phyloP scores from a whole-genome alignment of 352 stramenopile genomes.

The Phytophthora sp. region DNA sequence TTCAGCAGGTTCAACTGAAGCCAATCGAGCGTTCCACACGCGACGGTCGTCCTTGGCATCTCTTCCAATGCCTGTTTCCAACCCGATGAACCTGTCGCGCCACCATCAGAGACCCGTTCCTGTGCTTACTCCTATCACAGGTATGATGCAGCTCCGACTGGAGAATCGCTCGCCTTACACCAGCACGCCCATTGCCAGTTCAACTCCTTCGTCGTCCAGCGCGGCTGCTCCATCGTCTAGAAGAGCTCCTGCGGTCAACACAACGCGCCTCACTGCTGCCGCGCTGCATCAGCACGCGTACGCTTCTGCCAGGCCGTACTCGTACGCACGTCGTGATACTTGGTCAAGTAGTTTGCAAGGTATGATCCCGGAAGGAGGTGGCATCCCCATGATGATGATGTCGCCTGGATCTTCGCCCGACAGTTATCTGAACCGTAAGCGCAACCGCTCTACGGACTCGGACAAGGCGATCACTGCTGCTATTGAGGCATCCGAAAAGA shows the following conservation, averaged over 20 bases:
- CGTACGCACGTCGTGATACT: conserved; percentile 44
- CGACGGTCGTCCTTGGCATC: conserved; percentile 58
- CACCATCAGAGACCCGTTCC: conserved; percentile 33
- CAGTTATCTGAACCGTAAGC: conserved; percentile 68
- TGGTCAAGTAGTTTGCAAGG: conserved; percentile 41
- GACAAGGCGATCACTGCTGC: conserved; percentile 60
- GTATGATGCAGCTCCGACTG: conserved; percentile 78
- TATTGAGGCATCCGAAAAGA: conserved; percentile 63
- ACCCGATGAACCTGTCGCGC: conserved; percentile 25
- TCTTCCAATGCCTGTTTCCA: conserved; percentile 53
- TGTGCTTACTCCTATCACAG: conserved; percentile 68
- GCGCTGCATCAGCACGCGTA: conserved; percentile 61
- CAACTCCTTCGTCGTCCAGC: conserved; percentile 35
- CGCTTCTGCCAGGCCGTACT: conserved; percentile 47
- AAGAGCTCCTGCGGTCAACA: conserved; percentile 16
- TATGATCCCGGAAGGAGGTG: conserved; percentile 45
- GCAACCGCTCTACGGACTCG: conserved; percentile 73
- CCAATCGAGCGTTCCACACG: conserved; percentile 39
- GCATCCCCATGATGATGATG: conserved; percentile 47
- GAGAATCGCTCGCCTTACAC: conserved; percentile 47
- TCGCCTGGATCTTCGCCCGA: conserved; percentile 36
- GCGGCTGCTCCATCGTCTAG: conserved; percentile 27
- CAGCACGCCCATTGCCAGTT: conserved; percentile 26
- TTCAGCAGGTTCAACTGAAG: conserved; percentile 27
- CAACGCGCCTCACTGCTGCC: conserved; percentile 38